Evolutionary conservation across 495 filamentous ascomycete genomes (phyloP).

Genomic region (Aspergillus funiculosus): DNA sequence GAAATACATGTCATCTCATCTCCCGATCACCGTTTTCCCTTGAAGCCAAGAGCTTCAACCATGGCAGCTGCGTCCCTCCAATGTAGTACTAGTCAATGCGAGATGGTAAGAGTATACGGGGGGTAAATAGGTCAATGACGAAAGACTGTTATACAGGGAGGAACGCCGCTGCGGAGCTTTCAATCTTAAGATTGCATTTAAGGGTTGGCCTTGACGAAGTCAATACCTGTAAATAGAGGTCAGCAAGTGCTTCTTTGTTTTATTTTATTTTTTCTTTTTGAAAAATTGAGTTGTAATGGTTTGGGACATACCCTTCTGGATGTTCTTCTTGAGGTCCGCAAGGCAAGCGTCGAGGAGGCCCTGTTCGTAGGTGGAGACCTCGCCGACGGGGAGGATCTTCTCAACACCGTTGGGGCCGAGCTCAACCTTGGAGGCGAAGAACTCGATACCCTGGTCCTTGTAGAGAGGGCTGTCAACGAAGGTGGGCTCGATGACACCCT

Average conservation of each 20-base stretch:
- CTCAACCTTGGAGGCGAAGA: conserved; percentile 91
- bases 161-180: conserved; percentile 21
- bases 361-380: conserved; percentile 78
- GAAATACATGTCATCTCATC: conserved; percentile 16
- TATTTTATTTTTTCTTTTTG: not conserved
- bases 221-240: conserved; percentile 29
- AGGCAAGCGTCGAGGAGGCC: conserved; percentile 80
- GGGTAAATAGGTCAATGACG: conserved; percentile 11
- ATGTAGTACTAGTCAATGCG: conserved; percentile 19
- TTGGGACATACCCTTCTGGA: conserved; percentile 56
- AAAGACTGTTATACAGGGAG: conserved; percentile 29
- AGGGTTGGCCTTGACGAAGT: conserved; percentile 66
- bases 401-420: conserved; percentile 94
- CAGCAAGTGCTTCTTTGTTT: no score
- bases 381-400: conserved; percentile 81
- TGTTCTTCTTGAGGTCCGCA: conserved; percentile 84
- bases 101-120: conserved; percentile 7
- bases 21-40: conserved; percentile 3
- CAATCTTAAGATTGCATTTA: conserved; percentile 38
- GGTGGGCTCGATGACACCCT: conserved; percentile 91
- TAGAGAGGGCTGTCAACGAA: conserved; percentile 95
- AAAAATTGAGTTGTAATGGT: not conserved
- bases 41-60: conserved; percentile 4
- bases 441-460: conserved; percentile 94
- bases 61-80: conserved; percentile 21